Base-by-base conservation (phyloP, 805 yeast species). In the Starmerella asiatica region DNA sequence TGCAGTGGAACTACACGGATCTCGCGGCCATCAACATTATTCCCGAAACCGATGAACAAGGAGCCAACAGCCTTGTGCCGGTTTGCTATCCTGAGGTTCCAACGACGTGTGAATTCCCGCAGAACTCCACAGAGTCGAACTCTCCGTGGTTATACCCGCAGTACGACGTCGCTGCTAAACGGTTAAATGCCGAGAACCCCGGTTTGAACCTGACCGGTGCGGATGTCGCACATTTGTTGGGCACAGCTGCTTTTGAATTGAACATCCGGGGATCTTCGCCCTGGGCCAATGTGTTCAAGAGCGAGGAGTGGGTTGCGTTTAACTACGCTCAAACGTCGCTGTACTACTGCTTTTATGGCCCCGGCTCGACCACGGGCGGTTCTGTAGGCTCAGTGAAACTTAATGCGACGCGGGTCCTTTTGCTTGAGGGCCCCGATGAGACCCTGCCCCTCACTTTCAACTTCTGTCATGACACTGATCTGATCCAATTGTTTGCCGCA, bases 401-500 rank as follows among this genome's bases (percentile, higher is more conserved):
- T 45, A 65, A 71, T 43, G 75, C 76, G 9, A 59, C 75, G 3
- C 56, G 67, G 35, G 53, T 59, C n/a, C 55, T 71, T 40, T 59
- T 73, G 45, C 58, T 62, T 49, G 62, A 61, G 34, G 63, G 62
- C n/a, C 59, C 59, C 7, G 53, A 53, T 39, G 37, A 40, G 45
- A 65, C 53, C 8, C 50, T 52, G 8, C 56, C 67, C 43, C 53
- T 74, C 28, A 64, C 68, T 55, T 61, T 67, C 41, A 60, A 66
- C 16, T 72, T 72, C 54, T 63, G 74, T 15, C 79, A 74, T 55
- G 79, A 74, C 51, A 71, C 75, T 21, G 76, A 74, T 49, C 56
- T 73, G 29, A 71, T 70, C 43, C 61, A 68, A 20, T 61, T 67
- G 46, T 63, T 66, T 34, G 54, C 73, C 19, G 63, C 73, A 2